Evolutionary conservation across 2,329 filamentous ascomycete genomes (phyloP), one percentile per base, ranked within the genome.

Genomic region (Colletotrichum endophyticum): DNA sequence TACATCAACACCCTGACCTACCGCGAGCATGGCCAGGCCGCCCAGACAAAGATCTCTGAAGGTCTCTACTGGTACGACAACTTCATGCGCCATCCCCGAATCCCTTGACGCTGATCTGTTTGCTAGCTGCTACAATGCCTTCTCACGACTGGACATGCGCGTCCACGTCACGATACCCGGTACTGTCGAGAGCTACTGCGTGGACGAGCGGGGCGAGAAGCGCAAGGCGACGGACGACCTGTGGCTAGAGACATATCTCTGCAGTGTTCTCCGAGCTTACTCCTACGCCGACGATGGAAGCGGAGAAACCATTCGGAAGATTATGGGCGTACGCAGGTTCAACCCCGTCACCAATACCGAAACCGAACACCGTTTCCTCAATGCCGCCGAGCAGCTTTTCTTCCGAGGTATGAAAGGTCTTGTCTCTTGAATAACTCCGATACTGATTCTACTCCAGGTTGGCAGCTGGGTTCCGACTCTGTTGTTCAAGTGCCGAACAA

Each of bases 281-380:
- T 96, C 95, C 1, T 99, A 99, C 83, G 97, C 97, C 66, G 96
- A 99, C 83, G 95, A 98, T 84, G 96, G 96, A 61, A 97, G 95
- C 72, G 96, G 96, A 71, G 96, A 98, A 81, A 95, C 95, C 2
- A 98, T 99, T 83, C 95, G 97, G 85, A 98, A 97, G 87, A 98
- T 99, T 76, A 95, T 99, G 83, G 97, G 96, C n/a, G 96, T 99
- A 67, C 92, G 97, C 80, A 92, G 97, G 78, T 99, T 99, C 90
- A 99, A 99, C 83, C 97, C 97, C 2, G 95, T 99, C 77, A 98
- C 96, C 64, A 99, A 95, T 84, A 99, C 97, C n/a, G 97, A 99
- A 85, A 96, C 95, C 77, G 97, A 99, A 85, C 97, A 99, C 83
- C 95, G 95, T 79, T 99, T 99, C 84, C 89, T 99, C 57, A 95